Evolutionary conservation across 345 rosid genomes (phyloP).

Genomic region (Citrus sp.): DNA sequence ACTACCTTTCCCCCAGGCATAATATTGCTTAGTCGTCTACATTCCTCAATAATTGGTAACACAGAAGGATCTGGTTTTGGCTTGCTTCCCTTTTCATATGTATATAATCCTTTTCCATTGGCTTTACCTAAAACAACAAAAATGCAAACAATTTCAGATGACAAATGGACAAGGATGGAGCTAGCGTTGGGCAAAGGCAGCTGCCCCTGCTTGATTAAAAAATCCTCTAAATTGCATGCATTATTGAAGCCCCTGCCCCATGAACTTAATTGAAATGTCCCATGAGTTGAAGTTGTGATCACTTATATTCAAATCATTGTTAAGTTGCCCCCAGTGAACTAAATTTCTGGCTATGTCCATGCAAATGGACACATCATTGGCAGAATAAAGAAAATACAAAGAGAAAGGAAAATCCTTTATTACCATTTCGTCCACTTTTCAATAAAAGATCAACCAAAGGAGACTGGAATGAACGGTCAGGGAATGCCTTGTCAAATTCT

Average conservation of each 20-base stretch:
- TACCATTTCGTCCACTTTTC: constrained; percentile 84
- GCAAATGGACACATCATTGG: neutral
- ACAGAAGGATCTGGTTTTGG: constrained; percentile 88
- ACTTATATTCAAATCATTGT: too few relatives aligned
- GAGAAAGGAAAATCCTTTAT: neutral
- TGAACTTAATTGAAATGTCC: too few relatives aligned
- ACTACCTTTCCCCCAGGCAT: constrained; percentile 93
- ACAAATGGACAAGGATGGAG: neutral
- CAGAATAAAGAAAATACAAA: constrained; percentile 4
- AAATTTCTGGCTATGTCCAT: too few relatives aligned
- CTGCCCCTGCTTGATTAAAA: too few relatives aligned
- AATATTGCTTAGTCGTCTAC: constrained; percentile 58
- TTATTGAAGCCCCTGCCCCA: too few relatives aligned
- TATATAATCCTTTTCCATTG: constrained; percentile 86
- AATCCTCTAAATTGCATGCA: too few relatives aligned
- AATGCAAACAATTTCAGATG: neutral
- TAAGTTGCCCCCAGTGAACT: too few relatives aligned
- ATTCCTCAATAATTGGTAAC: constrained; percentile 66
- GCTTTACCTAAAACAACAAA: constrained; percentile 59
- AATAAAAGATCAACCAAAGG: constrained; percentile 69
- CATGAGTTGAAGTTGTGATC: too few relatives aligned
- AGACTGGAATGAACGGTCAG: constrained; percentile 56
- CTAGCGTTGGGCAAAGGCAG: too few relatives aligned
- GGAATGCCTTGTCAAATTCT: constrained; percentile 57
- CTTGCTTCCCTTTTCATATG: constrained; percentile 72